These are phyloP conservation scores for Cymbopogon flexuosus DNA, from an alignment of 202 grass and related monocot species.

Conservation along the genomic window DNA sequence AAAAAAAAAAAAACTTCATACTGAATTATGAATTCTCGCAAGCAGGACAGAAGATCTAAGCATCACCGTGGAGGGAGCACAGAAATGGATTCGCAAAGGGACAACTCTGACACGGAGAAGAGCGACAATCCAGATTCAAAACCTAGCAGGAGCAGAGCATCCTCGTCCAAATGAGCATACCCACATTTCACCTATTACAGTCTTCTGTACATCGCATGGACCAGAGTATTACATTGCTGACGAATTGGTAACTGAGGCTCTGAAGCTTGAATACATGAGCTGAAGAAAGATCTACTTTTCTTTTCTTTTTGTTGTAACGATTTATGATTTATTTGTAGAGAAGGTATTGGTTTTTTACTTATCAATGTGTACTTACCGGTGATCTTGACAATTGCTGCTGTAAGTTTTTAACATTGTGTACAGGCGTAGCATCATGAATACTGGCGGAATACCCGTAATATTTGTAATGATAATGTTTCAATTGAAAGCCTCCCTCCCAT, in stretches of 20 bases:
- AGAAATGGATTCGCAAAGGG: conserved; percentile 62
- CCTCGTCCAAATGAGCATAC: conserved; percentile 40
- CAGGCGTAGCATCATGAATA: conserved; percentile 47
- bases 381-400: conserved; percentile 39
- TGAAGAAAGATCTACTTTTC: conserved; percentile 22
- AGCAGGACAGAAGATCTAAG: conserved; percentile 64
- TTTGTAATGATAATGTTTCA: conserved; percentile 44
- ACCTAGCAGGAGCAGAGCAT: conserved; percentile 46
- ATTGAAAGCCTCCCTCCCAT: not conserved
- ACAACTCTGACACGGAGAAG: conserved; percentile 80
- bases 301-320: conserved; percentile 27
- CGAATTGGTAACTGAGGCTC: conserved; percentile 28
- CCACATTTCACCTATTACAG: not conserved
- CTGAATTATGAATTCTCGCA: conserved; percentile 1
- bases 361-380: conserved; percentile 27
- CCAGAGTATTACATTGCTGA: conserved; percentile 34
- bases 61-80: conserved; percentile 55
- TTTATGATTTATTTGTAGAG: conserved; percentile 54
- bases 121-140: conserved; percentile 73
- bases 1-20: too few species aligned
- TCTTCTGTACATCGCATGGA: conserved; percentile 25
- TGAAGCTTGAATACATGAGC: conserved; percentile 19
- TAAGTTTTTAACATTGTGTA: conserved; percentile 49
- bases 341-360: conserved; percentile 40
- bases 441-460: not conserved